These are phyloP conservation scores for Emiliania huxleyi DNA, from an alignment of 78 protist species.

Conservation along the genomic window DNA sequence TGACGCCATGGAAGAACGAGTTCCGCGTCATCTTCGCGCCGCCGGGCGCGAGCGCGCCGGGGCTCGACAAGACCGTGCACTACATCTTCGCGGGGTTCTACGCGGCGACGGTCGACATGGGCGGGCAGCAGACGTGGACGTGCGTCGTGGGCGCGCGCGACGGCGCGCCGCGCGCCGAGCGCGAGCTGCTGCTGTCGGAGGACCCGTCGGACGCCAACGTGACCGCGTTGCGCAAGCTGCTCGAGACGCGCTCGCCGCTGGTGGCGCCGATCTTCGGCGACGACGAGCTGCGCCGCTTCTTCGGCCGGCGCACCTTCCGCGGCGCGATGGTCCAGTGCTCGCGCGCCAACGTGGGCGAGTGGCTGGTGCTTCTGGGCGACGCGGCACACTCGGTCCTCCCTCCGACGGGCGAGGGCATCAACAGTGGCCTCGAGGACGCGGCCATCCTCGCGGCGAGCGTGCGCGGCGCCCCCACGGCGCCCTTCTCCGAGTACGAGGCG, in stretches of 20 bases:
- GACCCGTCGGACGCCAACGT: neutral
- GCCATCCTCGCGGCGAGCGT: too few relatives aligned
- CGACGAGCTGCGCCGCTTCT: neutral
- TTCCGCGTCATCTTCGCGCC: too few relatives aligned
- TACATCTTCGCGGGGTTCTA: too few relatives aligned
- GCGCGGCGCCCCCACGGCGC: too few relatives aligned
- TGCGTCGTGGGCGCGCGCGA: neutral
- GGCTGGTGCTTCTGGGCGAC: neutral
- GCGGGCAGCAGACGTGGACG: neutral
- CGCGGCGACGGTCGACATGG: too few relatives aligned
- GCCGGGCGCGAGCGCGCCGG: too few relatives aligned
- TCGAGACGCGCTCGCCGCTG: neutral
- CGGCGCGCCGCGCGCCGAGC: neutral
- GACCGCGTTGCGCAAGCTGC: neutral
- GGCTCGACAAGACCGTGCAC: too few relatives aligned
- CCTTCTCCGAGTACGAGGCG: too few relatives aligned
- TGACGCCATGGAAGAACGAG: too few relatives aligned
- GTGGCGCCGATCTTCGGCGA: neutral
- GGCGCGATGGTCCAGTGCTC: neutral
- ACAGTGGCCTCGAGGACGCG: neutral
- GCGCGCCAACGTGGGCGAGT: neutral
- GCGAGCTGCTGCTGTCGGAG: neutral
- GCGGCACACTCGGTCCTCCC: neutral
- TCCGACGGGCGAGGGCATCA: neutral
- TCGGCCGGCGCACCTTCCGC: neutral